Base-by-base conservation (phyloP, 2,329 filamentous ascomycete species). In the Emmonsiellopsis sp. region DNA sequence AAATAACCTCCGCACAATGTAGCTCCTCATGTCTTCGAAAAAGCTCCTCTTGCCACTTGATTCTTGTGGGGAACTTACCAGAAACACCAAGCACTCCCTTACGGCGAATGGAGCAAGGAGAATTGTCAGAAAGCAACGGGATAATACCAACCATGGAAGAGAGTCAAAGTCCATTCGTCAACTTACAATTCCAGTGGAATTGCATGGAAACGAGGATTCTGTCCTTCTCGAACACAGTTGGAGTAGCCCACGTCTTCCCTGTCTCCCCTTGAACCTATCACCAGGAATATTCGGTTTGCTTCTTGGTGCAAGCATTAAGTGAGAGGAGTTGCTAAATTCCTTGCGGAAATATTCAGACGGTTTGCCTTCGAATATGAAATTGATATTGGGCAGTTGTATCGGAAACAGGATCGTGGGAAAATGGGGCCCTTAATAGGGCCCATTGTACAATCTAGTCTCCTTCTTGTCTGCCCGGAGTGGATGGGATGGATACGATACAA, bases 341-440 rank as follows among this genome's bases (percentile, higher is more conserved):
- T 40, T 49, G 47, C 13, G 20, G 47, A 2, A 15, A 26, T 30
- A 30, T 32, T 26, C 30, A 30, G 32, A 15, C 48, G 38, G 10
- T 32, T 7, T 38, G 43, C 37, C 41, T 34, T 16, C 10, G 32
- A 32, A 7, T 51, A 16, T 26, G 46, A 34, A 46, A 63, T 77
- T 62, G 54, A 65, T 82, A 58, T 82, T 63, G 77, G 79, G 77
- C 73, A 77, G 66, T 75, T 76, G 79, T 82, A 82, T 82, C 79
- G 76, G 73, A 76, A 74, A 69, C 73, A 68, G 67, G 69, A 68
- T 73, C 77, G 78, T 68, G 59, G 63, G 61, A 63, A 62, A 20
- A 41, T 26, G 50, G 20, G 20, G 11, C 20, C 50, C 31, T 43
- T 8, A 13, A 34, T 9, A 34, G 35, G 11, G 32, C 41, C 11